These are phyloP conservation scores for Saturnispora mendoncae DNA, from an alignment of 805 yeast species.

Conservation along the genomic window DNA sequence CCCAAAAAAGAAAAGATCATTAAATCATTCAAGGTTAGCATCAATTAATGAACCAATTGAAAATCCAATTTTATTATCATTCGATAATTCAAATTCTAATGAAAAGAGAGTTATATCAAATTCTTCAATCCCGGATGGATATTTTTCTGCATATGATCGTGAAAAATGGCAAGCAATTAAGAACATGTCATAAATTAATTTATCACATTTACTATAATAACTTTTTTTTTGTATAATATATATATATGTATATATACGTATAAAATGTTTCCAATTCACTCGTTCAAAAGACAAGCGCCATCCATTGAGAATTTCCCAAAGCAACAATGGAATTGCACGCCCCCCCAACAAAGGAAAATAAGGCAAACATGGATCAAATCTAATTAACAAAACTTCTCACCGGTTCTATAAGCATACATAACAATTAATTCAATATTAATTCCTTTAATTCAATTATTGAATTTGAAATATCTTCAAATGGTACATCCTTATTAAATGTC, in stretches of 20 bases:
- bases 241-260: too few species aligned
- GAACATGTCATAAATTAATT: slow-evolving; percentile 8
- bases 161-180: slow-evolving; percentile 57
- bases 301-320: too few species aligned
- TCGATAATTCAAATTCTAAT: neutral
- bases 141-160: slow-evolving; percentile 55
- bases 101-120: slow-evolving; percentile 16
- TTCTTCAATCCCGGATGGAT: slow-evolving; percentile 45
- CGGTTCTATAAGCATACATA: too few species aligned
- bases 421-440: slow-evolving; percentile 25
- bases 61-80: neutral
- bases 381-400: too few species aligned
- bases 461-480: slow-evolving; percentile 38
- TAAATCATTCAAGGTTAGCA: neutral
- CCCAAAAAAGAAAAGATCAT: slow-evolving; percentile 16
- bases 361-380: too few species aligned
- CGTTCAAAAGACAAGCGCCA: too few species aligned
- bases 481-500: slow-evolving; percentile 48
- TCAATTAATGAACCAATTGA: slow-evolving; percentile 6
- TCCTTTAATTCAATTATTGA: slow-evolving; percentile 48
- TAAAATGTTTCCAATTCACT: too few species aligned
- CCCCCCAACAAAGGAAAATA: too few species aligned
- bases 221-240: too few species aligned
- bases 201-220: neutral
- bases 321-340: too few species aligned